Evolutionary conservation across 345 rosid genomes (phyloP), one percentile per base, ranked within the genome.

Genomic region (Murraya koenigii): DNA sequence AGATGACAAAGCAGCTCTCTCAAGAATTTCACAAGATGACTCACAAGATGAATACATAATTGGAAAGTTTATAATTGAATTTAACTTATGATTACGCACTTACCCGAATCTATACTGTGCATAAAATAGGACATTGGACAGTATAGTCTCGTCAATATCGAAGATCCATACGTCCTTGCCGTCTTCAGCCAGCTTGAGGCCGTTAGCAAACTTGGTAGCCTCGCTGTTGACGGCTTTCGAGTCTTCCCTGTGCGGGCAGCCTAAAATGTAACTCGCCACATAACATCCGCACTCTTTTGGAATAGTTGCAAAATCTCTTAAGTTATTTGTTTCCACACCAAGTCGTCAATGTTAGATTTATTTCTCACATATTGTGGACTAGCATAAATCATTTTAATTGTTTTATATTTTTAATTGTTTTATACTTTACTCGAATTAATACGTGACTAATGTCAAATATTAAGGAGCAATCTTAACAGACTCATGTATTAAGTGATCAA

Each of bases 241-340:
- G 81, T 91, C 95, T 2, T 32, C 0, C 32, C 83, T 36, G 74
- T 88, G 87, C 72, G 85, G 92, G 69, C 39, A 5, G 7, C 90
- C 90, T 41, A 82, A 4, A 49, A 88, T 65, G 84, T 91, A 89
- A 82, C 86, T 71, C 3, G 86, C 87, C 2, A 90, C 79, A 36
- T 90, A 90, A 10, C 61, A 79, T 82, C 73, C 69, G 28, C 94
- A 92, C 69, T 77, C 73, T 10, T 39, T 66, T 3, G 94, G 94
- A 25, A 90, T 77, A 0, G 84, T 78, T 4, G 4, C 2, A 87
- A 91, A 92, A 8, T 67, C 76, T 35, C 85, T 66, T 54, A 92
- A 69, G 79, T 86, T 92, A 77, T 83, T 59, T 1, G 91, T 85
- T 78, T 92, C 94, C n/a, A 92, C 94, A 33, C 84, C 92, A 10